Evolutionary conservation across 805 yeast species (phyloP), one percentile per base, ranked within the genome.

Genomic region (Candida arabinofermentans): DNA sequence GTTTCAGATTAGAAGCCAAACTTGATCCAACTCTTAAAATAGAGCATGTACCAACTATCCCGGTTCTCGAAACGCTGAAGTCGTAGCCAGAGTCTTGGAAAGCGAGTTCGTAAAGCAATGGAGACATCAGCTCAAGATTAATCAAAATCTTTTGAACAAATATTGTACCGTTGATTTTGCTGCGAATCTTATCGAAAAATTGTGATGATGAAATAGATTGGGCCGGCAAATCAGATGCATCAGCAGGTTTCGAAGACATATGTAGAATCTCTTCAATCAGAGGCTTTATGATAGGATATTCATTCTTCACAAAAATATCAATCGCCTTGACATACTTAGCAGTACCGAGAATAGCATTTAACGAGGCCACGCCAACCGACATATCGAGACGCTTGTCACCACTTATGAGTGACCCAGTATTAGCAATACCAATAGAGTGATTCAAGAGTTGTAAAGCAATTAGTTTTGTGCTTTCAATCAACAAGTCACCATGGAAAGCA

Each of bases 331-430:
- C 29, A 12, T 59, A 48, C n/a, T 44, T 36, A 0, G 52, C 48
- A 0, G 62, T 46, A 3, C 59, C 64, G 5, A 48, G 45, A 4
- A 45, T 50, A 8, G 54, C 44, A 6, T 42, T 37, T 1, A 64
- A 26, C 4, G 21, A 36, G 6, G 51, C 29, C 14, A 31, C 24
- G 2, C 50, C 46, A 9, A 52, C 48, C 1, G 51, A 39, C 4
- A 51, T 31, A 18, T 48, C 43, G 6, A 57, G 19, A n/a, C 42
- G 30, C 17, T 58, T 56, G 27, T 50, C 53, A 1, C 64, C 63
- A 1, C 40, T n/a, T 1, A 39, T 35, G 12, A 55, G 34, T 2
- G 53, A 34, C 0, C 59, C 65, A 8, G 46, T 47, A 31, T 47
- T 57, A 3, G 46, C 43, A 13, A 61, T 36, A n/a, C 49, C 42